Evolutionary conservation across 441 rosid genomes (phyloP), one percentile per base, ranked within the genome.

Genomic region (Melastoma candidum): DNA sequence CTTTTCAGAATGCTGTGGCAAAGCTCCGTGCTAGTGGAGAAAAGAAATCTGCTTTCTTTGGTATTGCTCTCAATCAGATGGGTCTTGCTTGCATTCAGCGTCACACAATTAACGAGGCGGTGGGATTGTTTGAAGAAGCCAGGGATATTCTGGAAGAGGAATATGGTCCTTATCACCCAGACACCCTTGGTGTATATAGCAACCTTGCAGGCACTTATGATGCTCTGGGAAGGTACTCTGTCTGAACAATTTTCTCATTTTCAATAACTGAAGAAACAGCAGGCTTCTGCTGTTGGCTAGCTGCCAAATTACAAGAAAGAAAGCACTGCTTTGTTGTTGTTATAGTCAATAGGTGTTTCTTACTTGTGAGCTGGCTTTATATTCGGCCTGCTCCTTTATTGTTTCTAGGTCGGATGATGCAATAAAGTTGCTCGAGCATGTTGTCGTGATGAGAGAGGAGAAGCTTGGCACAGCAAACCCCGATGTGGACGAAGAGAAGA

Each of bases 391-490:
- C 0, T 32, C 41, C 8, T 17, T 17, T 32, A 1, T 32, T 11
- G 17, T 27, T 32, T 9, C 7, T 36, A 90, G 96, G 79, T 73
- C 83, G 84, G 93, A 83, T 46, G 98, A 87, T 60, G 95, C 98
- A 7, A 87, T 90, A 54, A 76, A 72, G 53, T 58, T 82, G 45
- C 67, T 87, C 61, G 98, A 85, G 65, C 77, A 66, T 48, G 89
- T 90, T 22, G 90, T 90, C 47, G 77, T 68, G 53, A 70, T 72
- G 70, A 74, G 96, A 58, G 96, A 90, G 70, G 98, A 87, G 61
- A 85, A 80, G 66, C 98, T 90, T 1, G 95, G 96, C 72, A 90
- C 96, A 4, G 95, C 96, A 2, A 85, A 83, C 50, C 87, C 93
- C 2, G 95, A 80, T 61, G 90, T 87, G 43, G 84, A 76, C 61